Conservation (phyloP, 345 rosid species). For the Melastoma malabathricum region DNA sequence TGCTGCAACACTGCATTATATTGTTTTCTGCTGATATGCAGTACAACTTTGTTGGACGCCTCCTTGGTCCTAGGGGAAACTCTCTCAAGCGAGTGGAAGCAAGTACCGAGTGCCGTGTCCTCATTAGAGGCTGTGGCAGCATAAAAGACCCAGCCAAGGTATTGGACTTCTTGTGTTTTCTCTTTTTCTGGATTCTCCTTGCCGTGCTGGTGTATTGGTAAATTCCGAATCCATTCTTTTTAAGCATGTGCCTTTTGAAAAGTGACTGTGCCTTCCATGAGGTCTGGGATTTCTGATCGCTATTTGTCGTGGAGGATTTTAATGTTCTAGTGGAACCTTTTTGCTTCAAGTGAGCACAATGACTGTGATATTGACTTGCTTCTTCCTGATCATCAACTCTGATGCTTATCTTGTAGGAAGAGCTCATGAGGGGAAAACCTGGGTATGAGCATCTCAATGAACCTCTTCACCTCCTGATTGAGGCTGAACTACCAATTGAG, state of each 20-base stretch:
- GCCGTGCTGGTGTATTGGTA: too few relatives aligned
- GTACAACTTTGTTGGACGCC: slow-evolving; percentile 98
- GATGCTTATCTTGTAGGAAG: slow-evolving; percentile 36
- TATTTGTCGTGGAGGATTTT: too few relatives aligned
- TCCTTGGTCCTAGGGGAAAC: slow-evolving; percentile 96
- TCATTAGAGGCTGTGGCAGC: slow-evolving; percentile 93
- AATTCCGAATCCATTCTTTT: too few relatives aligned
- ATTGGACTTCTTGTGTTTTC: background rate
- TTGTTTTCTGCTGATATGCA: slow-evolving; percentile 18
- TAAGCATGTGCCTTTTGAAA: too few relatives aligned
- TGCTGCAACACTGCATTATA: too few relatives aligned
- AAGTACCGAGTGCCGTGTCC: slow-evolving; percentile 80
- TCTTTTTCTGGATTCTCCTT: too few relatives aligned
- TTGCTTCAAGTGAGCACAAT: too few relatives aligned
- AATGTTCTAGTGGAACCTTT: too few relatives aligned
- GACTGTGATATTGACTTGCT: too few relatives aligned
- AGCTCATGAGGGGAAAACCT: slow-evolving; percentile 88
- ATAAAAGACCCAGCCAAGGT: slow-evolving; percentile 86
- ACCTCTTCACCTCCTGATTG: slow-evolving; percentile 86
- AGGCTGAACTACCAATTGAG: slow-evolving; percentile 89
- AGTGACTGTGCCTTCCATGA: too few relatives aligned
- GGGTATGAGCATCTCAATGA: slow-evolving; percentile 95
- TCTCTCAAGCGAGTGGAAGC: slow-evolving; percentile 97
- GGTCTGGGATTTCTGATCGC: too few relatives aligned
- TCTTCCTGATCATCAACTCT: too few relatives aligned